Percentiles rank a stretch among this genome's conserved stretches.
phyloP scores from a whole-genome alignment of 139 green algal genomes.

The Raphidocelis subcapitata region DNA sequence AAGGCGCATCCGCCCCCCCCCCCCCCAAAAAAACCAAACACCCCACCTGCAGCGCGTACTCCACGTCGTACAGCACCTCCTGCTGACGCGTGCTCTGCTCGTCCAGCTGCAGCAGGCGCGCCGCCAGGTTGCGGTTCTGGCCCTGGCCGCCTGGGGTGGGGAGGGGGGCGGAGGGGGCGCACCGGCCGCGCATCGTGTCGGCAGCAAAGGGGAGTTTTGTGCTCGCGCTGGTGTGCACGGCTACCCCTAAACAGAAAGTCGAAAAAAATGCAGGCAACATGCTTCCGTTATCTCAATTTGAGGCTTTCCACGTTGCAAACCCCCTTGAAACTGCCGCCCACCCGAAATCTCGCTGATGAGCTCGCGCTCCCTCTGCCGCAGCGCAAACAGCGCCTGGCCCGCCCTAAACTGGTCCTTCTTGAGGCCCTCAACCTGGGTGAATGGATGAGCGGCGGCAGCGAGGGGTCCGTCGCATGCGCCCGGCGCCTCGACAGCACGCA shows the following conservation, averaged over 20 bases:
- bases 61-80: constrained; percentile 85
- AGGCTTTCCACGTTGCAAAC: no score
- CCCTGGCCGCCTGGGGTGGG: constrained; percentile 46
- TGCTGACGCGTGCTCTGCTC: constrained; percentile 71
- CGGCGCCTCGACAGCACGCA: no score
- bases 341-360: constrained; percentile 66
- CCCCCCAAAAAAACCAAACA: not conserved
- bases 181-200: not conserved
- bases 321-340: no score
- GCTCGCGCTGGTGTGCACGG: no score
- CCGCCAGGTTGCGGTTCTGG: constrained; percentile 76
- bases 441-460: no score
- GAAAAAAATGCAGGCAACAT: no score
- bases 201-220: no score
- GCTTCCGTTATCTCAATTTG: no score
- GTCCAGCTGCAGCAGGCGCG: constrained; percentile 55
- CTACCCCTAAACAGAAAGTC: no score
- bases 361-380: constrained; percentile 63
- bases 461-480: no score
- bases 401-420: constrained; percentile 66
- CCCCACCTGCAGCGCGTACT: constrained; percentile 67
- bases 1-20: no score
- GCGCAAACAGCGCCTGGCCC: constrained; percentile 47
- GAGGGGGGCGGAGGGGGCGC: no score
- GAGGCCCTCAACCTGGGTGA: constrained; percentile 37